A percentile compares a stretch with the other conserved stretches of the same genome.
Evolutionary conservation across 352 stramenopile genomes (phyloP).

Genomic region (Pythium myriotylum): DNA sequence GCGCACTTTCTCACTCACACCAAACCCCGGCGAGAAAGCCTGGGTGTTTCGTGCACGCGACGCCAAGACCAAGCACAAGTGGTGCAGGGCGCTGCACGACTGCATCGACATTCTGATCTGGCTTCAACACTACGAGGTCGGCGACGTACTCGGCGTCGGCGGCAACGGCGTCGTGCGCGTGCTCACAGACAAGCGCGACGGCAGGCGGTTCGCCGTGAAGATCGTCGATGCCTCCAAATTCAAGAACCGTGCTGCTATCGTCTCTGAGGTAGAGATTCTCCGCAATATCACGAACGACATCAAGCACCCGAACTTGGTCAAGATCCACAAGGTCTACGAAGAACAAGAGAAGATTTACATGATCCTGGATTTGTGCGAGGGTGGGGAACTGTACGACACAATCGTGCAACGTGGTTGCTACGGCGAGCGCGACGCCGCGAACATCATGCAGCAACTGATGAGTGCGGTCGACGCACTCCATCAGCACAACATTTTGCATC

Average conservation of each 20-base stretch:
- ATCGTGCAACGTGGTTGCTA: conserved; percentile 70
- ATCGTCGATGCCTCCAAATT: conserved; percentile 80
- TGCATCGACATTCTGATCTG: conserved; percentile 80
- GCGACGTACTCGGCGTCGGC: conserved; percentile 65
- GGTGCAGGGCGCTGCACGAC: conserved; percentile 67
- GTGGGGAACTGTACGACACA: conserved; percentile 77
- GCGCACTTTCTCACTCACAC: conserved; percentile 55
- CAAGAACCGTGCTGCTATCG: conserved; percentile 65
- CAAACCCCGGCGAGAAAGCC: conserved; percentile 50
- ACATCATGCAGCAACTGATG: conserved; percentile 69
- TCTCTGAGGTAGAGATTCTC: conserved; percentile 79
- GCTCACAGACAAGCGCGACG: conserved; percentile 61
- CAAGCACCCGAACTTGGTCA: conserved; percentile 74
- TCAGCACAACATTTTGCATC: conserved; percentile 74
- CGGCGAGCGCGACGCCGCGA: conserved; percentile 61
- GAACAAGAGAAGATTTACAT: conserved; percentile 83
- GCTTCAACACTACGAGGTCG: conserved; percentile 72
- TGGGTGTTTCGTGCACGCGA: conserved; percentile 66
- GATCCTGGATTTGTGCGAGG: conserved; percentile 71
- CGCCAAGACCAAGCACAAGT: conserved; percentile 52
- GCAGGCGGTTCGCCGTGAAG: conserved; percentile 68
- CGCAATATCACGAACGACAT: conserved; percentile 84
- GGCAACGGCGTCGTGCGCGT: conserved; percentile 74
- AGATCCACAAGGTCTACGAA: conserved; percentile 84
- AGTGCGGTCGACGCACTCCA: conserved; percentile 68